These are phyloP conservation scores for Alternaria angustiovoidea DNA, from an alignment of 2,329 filamentous ascomycete species.

Conservation along the genomic window DNA sequence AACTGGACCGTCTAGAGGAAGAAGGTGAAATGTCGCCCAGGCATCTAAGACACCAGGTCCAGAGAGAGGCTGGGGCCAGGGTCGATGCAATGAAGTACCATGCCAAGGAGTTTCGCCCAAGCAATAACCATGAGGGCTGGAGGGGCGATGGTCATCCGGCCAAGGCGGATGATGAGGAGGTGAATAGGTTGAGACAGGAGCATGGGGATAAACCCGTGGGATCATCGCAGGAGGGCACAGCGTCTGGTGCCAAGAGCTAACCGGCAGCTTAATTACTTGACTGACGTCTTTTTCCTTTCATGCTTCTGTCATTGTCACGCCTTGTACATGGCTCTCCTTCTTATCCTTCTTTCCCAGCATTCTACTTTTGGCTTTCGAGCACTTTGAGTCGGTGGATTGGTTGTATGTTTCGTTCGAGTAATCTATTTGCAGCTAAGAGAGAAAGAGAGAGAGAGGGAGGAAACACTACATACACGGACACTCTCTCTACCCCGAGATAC, in stretches of 20 bases:
- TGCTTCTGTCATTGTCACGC: background rate
- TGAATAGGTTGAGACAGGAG: conserved; percentile 7
- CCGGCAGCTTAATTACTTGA: background rate
- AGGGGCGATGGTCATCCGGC: conserved; percentile 27
- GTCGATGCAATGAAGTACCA: conserved; percentile 36
- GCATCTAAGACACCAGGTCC: conserved; percentile 42
- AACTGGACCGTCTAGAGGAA: conserved; percentile 56
- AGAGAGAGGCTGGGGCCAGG: conserved; percentile 33
- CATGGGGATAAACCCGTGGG: background rate
- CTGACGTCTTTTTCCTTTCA: background rate
- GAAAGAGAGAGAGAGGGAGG: background rate
- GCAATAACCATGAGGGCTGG: conserved; percentile 37
- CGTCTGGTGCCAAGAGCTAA: conserved; percentile 8
- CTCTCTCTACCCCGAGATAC: conserved; percentile 3
- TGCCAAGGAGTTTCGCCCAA: conserved; percentile 35
- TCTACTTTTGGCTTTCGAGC: background rate
- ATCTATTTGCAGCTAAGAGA: background rate
- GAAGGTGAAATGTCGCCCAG: conserved; percentile 29
- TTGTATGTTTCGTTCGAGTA: background rate
- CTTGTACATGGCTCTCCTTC: background rate
- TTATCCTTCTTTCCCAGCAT: background rate
- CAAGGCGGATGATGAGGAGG: conserved; percentile 23
- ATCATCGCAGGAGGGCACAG: background rate
- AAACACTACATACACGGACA: conserved; percentile 4
- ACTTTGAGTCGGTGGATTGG: background rate